phyloP scores from a whole-genome alignment of 1,284 basidiomycete species.

The Melampsora americana region DNA sequence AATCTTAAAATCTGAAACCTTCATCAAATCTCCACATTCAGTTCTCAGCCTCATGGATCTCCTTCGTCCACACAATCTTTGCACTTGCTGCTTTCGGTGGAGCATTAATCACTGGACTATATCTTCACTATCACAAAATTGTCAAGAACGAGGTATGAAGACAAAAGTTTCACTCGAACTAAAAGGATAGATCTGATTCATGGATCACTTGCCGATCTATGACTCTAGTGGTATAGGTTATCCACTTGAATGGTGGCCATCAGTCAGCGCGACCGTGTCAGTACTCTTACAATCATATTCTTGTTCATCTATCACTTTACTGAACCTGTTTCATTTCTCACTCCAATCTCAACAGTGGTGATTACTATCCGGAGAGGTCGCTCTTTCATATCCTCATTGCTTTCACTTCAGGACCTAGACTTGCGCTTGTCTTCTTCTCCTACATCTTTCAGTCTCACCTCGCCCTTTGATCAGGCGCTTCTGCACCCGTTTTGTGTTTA shows the following conservation, averaged over 20 bases:
- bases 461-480: conserved; percentile 47
- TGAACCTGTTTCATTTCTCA: conserved; percentile 32
- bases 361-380: conserved; percentile 80
- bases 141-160: conserved; percentile 73
- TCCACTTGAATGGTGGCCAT: conserved; percentile 88
- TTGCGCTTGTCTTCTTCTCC: conserved; percentile 70
- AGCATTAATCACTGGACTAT: conserved; percentile 68
- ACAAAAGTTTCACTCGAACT: background rate
- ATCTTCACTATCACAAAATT: conserved; percentile 77
- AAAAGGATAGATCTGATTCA: background rate
- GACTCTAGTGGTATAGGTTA: conserved; percentile 62
- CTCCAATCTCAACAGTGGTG: background rate
- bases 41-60: conserved; percentile 53
- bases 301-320: background rate
- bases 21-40: background rate
- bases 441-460: conserved; percentile 53
- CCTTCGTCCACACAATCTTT: conserved; percentile 65
- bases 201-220: conserved; percentile 6
- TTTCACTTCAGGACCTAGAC: conserved; percentile 68
- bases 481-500: conserved; percentile 59
- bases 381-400: conserved; percentile 89
- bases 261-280: conserved; percentile 77
- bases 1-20: no score
- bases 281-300: conserved; percentile 52
- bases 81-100: conserved; percentile 68